Conservation (phyloP, 2,329 filamentous ascomycete genomes). For the Fusarium veterinarium region DNA sequence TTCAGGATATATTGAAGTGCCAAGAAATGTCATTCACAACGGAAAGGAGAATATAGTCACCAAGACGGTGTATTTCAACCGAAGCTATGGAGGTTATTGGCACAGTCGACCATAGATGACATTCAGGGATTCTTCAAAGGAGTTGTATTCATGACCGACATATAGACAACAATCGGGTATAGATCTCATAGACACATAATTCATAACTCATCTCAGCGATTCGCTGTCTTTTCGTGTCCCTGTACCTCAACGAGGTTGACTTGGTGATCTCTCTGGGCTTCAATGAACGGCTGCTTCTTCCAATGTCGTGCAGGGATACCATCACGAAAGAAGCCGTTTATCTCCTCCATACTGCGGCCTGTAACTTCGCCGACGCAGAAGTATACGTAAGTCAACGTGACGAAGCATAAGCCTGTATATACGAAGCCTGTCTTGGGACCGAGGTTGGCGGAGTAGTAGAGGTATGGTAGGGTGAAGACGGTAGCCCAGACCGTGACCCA, state of each 20-base stretch:
- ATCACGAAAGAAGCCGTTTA: constrained; percentile 45
- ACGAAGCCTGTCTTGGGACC: constrained; percentile 55
- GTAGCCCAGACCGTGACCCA: constrained; percentile 56
- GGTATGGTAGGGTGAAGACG: constrained; percentile 54
- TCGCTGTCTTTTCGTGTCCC: not conserved
- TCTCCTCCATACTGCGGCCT: constrained; percentile 46
- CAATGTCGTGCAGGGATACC: constrained; percentile 44
- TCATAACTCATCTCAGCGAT: not conserved
- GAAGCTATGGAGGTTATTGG: not conserved
- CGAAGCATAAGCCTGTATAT: constrained; percentile 49
- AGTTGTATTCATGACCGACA: not conserved
- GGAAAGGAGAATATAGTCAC: not conserved
- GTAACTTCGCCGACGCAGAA: constrained; percentile 51
- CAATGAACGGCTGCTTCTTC: constrained; percentile 40
- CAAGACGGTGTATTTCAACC: not conserved
- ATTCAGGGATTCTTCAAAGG: not conserved
- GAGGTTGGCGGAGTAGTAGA: constrained; percentile 54
- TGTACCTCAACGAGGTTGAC: constrained; percentile 7
- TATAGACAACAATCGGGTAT: not conserved
- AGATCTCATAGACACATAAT: constrained; percentile 3
- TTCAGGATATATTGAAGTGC: not conserved
- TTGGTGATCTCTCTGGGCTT: not conserved
- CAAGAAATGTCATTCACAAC: not conserved
- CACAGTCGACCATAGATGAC: not conserved
- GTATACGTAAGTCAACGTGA: constrained; percentile 52